Evolutionary conservation across 1,139 yeast species (phyloP).

Genomic region (Geotrichum reessii): DNA sequence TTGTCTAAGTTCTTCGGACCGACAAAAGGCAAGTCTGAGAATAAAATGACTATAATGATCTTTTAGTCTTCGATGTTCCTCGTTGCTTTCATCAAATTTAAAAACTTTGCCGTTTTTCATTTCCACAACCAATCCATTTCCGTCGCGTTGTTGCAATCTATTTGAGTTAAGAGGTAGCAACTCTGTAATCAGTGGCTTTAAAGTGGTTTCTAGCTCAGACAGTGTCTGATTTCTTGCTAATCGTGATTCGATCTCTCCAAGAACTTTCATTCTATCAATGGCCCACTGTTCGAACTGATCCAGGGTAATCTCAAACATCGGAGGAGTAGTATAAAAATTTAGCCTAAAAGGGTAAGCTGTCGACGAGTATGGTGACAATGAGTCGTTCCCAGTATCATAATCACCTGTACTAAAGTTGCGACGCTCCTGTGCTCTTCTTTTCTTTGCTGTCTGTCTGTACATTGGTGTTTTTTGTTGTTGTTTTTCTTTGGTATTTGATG

Average conservation of each 20-base stretch:
- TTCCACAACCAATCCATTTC: conserved; percentile 18
- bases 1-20: conserved; percentile 73
- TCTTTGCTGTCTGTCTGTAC: conserved; percentile 64
- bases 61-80: conserved; percentile 60
- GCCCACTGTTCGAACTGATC: conserved; percentile 97
- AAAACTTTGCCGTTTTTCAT: conserved; percentile 10
- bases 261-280: conserved; percentile 75
- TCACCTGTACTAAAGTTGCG: conserved; percentile 49
- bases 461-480: conserved; percentile 34
- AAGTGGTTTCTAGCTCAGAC: conserved; percentile 57
- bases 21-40: conserved; percentile 79
- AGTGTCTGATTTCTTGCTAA: conserved; percentile 57
- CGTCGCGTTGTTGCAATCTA: conserved; percentile 22
- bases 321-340: conserved; percentile 69
- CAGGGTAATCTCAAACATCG: conserved; percentile 75
- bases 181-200: conserved; percentile 62
- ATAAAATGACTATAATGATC: conserved; percentile 92
- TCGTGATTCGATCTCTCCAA: conserved; percentile 79
- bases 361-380: not conserved
- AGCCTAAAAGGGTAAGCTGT: conserved; percentile 45
- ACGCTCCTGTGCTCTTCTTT: conserved; percentile 64
- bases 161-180: conserved; percentile 54
- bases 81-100: conserved; percentile 26
- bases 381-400: conserved; percentile 30
- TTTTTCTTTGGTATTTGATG: not conserved